Percentiles rank a stretch among this genome's conserved stretches.
Conservation (phyloP, 768 basidiomycete species). For the Phaffia tasmanica region DNA sequence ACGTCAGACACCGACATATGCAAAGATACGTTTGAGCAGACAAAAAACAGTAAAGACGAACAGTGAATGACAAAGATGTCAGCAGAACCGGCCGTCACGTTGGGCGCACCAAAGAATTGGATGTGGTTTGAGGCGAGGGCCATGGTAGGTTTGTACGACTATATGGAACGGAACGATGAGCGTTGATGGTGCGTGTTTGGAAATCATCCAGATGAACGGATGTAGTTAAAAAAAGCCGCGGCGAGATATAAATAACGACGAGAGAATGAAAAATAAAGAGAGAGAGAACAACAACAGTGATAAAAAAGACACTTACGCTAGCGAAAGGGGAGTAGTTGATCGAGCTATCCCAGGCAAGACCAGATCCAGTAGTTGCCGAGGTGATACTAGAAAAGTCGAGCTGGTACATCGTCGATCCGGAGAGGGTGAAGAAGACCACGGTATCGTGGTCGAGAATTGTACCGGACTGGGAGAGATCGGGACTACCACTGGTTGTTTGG, state of each 20-base stretch:
- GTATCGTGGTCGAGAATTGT: slow-evolving; percentile 90
- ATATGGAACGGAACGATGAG: too few relatives aligned
- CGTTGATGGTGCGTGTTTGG: too few relatives aligned
- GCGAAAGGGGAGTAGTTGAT: slow-evolving; percentile 51
- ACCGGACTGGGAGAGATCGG: slow-evolving; percentile 51
- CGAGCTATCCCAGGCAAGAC: slow-evolving; percentile 53
- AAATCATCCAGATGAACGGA: too few relatives aligned
- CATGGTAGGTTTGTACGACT: slow-evolving; percentile 56
- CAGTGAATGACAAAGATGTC: slow-evolving; percentile 83
- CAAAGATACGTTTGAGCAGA: not conserved
- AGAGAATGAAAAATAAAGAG: too few relatives aligned
- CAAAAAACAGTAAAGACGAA: slow-evolving; percentile 37
- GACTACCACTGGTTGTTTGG: slow-evolving; percentile 44
- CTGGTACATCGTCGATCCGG: slow-evolving; percentile 23
- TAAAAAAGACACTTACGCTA: slow-evolving; percentile 32
- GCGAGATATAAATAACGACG: too few relatives aligned
- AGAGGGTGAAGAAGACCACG: slow-evolving; percentile 63
- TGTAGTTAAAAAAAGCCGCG: too few relatives aligned
- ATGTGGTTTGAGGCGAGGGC: slow-evolving; percentile 78
- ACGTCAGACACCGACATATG: not conserved
- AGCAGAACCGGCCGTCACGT: slow-evolving; percentile 54
- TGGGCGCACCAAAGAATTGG: slow-evolving; percentile 65
- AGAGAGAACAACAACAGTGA: too few relatives aligned
- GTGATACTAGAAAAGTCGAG: slow-evolving; percentile 59
- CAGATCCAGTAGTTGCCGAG: slow-evolving; percentile 46